Conservation (phyloP, 306 rosid genomes). For the Prunus salicina region DNA sequence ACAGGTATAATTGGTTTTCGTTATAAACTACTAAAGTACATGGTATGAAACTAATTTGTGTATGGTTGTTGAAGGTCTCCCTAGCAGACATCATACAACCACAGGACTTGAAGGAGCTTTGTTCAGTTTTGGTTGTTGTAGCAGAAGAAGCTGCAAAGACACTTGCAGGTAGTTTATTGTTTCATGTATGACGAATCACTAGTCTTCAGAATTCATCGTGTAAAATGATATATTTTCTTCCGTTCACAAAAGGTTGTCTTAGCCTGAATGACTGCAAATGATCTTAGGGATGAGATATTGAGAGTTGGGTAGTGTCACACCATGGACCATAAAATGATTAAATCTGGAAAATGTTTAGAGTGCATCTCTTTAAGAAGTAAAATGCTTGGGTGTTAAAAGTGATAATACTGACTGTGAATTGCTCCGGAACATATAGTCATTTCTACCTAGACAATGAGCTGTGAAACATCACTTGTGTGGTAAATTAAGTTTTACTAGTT, state of each 20-base stretch:
- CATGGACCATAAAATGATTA: background rate
- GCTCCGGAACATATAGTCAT: too few relatives aligned
- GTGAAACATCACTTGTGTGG: background rate
- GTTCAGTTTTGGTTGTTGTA: conserved; percentile 82
- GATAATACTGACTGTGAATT: too few relatives aligned
- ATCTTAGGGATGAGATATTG: background rate
- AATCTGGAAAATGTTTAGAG: background rate
- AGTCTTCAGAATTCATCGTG: conserved; percentile 12
- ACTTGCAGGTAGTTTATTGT: conserved; percentile 53
- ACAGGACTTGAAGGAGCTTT: conserved; percentile 90
- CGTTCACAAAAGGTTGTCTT: background rate
- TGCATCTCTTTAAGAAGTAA: background rate
- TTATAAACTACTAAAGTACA: conserved; percentile 14
- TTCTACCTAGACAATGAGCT: background rate
- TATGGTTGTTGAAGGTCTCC: conserved; percentile 67
- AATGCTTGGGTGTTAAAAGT: background rate
- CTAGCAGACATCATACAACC: conserved; percentile 96
- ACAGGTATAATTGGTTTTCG: conserved; percentile 57
- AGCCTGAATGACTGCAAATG: background rate
- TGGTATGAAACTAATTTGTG: conserved; percentile 38
- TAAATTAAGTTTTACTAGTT: too few relatives aligned
- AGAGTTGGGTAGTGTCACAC: background rate
- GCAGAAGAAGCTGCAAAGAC: conserved; percentile 87
- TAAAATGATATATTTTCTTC: background rate
- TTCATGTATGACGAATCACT: conserved; percentile 16